These are phyloP conservation scores for Penicillium bialowiezense DNA, from an alignment of 495 filamentous ascomycete genomes.

Conservation along the genomic window DNA sequence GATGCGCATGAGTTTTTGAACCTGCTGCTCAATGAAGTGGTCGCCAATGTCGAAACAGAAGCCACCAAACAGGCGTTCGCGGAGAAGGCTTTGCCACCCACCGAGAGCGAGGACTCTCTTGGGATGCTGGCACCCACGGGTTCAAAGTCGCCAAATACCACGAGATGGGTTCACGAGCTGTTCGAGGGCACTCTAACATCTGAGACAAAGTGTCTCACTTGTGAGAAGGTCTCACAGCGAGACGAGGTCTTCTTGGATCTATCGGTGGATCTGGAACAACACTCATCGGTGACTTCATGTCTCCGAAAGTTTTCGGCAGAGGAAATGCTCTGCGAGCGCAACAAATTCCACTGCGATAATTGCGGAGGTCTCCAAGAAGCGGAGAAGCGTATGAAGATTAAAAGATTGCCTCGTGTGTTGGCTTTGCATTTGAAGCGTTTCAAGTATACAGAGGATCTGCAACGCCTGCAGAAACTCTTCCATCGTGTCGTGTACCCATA, in stretches of 20 bases:
- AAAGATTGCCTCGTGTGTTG: constrained; percentile 85
- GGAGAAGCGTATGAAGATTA: constrained; percentile 99
- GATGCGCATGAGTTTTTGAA: constrained; percentile 98
- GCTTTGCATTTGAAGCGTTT: constrained; percentile 94
- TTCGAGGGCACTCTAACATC: constrained; percentile 95
- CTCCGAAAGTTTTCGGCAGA: constrained; percentile 93
- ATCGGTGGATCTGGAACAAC: constrained; percentile 92
- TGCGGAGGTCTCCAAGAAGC: constrained; percentile 97
- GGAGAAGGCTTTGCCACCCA: constrained; percentile 36
- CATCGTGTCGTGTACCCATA: constrained; percentile 97
- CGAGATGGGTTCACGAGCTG: constrained; percentile 94
- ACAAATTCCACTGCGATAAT: constrained; percentile 98
- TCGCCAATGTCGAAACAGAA: constrained; percentile 86
- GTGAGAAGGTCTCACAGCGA: constrained; percentile 90
- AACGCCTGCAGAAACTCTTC: constrained; percentile 91
- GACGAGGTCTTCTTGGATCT: constrained; percentile 95
- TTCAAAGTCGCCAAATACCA: constrained; percentile 50
- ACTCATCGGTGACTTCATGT: constrained; percentile 95
- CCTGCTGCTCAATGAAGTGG: constrained; percentile 91
- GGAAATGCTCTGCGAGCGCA: constrained; percentile 97
- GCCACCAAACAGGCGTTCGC: constrained; percentile 51
- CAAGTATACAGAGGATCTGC: constrained; percentile 95
- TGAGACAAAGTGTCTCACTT: constrained; percentile 94
- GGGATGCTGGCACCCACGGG: constrained; percentile 41
- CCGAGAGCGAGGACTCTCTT: constrained; percentile 38